phyloP scores from a whole-genome alignment of 345 rosid species.

The Corchorus capsularis region DNA sequence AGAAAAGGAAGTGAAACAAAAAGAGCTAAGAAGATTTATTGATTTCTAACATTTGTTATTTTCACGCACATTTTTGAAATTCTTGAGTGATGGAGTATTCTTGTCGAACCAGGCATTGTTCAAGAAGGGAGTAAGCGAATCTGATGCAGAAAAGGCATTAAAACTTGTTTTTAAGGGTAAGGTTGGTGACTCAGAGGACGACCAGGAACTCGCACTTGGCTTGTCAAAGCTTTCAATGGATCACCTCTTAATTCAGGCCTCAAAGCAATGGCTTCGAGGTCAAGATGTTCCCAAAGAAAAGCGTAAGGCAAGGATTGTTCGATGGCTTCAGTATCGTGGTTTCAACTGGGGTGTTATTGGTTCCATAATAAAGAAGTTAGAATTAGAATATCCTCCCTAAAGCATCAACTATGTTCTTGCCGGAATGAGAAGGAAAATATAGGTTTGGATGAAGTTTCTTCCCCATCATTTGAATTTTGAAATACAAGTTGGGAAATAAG shows the following conservation, averaged over 20 bases:
- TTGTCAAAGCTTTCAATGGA: constrained; percentile 65
- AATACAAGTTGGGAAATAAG: constrained; percentile 13
- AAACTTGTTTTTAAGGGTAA: constrained; percentile 61
- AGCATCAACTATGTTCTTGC: background rate
- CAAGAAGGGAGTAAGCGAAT: constrained; percentile 58
- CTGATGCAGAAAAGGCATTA: constrained; percentile 65
- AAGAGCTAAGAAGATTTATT: background rate
- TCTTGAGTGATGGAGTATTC: constrained; percentile 15
- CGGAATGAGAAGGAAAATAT: background rate
- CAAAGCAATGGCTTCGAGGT: constrained; percentile 73
- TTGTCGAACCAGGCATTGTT: constrained; percentile 57
- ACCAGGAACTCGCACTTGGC: constrained; percentile 48
- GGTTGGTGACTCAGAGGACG: constrained; percentile 35
- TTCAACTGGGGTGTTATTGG: constrained; percentile 70
- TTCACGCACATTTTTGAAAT: background rate
- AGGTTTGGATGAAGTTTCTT: constrained; percentile 21
- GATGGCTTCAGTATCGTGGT: constrained; percentile 94
- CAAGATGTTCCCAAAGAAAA: constrained; percentile 59
- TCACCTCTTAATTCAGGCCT: constrained; percentile 63
- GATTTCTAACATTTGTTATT: background rate
- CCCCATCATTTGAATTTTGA: background rate
- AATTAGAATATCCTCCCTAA: constrained; percentile 42
- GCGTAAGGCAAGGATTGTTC: constrained; percentile 70
- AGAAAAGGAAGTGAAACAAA: background rate
- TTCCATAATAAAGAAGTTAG: constrained; percentile 61